These are phyloP conservation scores for Mycena metata DNA, from an alignment of 768 basidiomycete genomes.

Conservation along the genomic window DNA sequence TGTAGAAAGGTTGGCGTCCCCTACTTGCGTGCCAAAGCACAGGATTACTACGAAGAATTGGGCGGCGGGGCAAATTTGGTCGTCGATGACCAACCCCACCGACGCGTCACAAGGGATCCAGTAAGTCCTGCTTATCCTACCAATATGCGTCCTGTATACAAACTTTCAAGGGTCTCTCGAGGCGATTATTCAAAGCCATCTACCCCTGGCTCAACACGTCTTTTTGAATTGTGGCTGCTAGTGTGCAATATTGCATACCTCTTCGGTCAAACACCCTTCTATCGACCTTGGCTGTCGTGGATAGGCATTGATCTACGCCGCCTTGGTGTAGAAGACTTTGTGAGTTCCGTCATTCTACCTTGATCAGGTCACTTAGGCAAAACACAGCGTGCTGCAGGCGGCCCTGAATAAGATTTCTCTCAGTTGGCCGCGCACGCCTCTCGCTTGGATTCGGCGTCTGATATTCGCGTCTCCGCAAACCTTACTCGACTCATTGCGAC, in stretches of 20 bases:
- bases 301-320: constrained; percentile 87
- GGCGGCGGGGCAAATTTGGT: constrained; percentile 87
- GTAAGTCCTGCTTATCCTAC: constrained; percentile 50
- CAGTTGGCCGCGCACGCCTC: constrained; percentile 46
- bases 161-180: constrained; percentile 67
- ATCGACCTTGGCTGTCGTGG: constrained; percentile 93
- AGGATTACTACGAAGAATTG: constrained; percentile 91
- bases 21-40: constrained; percentile 89
- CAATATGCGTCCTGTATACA: constrained; percentile 43
- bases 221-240: constrained; percentile 88
- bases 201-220: constrained; percentile 88
- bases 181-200: constrained; percentile 73
- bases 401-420: constrained; percentile 45
- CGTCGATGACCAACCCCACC: constrained; percentile 61
- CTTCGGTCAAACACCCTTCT: constrained; percentile 87
- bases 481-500: constrained; percentile 81
- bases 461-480: constrained; percentile 69
- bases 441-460: constrained; percentile 60
- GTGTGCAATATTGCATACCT: constrained; percentile 90
- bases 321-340: constrained; percentile 83
- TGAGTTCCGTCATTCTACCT: constrained; percentile 52
- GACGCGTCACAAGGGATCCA: constrained; percentile 64
- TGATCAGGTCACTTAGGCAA: constrained; percentile 21
- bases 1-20: constrained; percentile 82
- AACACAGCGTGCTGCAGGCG: constrained; percentile 55